Evolutionary conservation across 75 land plant species (phyloP).

Genomic region (Cunninghamia lanceolata): DNA sequence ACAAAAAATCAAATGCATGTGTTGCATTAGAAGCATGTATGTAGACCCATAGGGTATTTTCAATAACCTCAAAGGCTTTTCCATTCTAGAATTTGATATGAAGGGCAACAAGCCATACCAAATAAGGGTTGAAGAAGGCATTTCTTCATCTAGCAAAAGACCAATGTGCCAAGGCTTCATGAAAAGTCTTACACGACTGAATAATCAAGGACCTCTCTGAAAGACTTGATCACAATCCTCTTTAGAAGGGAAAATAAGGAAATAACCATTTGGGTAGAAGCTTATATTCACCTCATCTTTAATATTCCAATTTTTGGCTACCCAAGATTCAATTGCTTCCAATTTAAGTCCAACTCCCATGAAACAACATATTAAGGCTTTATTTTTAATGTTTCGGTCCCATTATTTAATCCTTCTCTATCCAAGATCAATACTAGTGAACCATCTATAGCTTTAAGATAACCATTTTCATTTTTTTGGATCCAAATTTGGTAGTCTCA

Average conservation of each 20-base stretch:
- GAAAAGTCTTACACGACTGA: neutral
- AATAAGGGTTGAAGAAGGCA: neutral
- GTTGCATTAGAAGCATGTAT: no score
- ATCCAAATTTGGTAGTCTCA: neutral
- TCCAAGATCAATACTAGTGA: neutral
- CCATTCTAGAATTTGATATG: neutral
- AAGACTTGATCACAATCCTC: neutral
- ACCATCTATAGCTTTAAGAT: neutral
- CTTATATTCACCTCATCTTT: neutral
- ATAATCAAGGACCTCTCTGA: neutral
- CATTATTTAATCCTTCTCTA: neutral
- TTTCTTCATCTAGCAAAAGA: neutral
- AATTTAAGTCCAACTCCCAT: neutral
- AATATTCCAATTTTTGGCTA: neutral
- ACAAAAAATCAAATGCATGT: no score
- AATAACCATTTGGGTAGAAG: neutral
- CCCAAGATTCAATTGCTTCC: neutral
- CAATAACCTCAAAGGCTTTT: neutral
- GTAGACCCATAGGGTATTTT: no score
- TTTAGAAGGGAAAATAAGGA: neutral
- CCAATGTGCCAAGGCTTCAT: neutral
- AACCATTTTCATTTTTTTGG: neutral
- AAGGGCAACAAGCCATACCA: neutral
- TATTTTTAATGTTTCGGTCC: neutral
- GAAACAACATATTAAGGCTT: neutral